Evolutionary conservation across 164 flowering plant species (phyloP).

Genomic region (Annona cherimola): DNA sequence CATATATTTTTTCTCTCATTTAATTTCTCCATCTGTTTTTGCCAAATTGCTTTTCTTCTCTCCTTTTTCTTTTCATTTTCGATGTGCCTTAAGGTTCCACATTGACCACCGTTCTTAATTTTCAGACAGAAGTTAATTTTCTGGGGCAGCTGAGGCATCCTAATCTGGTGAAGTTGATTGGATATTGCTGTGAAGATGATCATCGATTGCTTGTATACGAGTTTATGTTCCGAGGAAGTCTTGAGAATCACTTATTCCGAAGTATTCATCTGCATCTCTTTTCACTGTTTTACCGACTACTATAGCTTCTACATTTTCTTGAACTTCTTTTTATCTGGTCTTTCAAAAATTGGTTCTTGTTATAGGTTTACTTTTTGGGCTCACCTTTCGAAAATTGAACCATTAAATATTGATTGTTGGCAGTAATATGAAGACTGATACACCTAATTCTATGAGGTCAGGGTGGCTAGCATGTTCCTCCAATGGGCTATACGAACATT

Average conservation of each 20-base stretch:
- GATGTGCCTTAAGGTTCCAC: background rate
- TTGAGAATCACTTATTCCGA: constrained; percentile 96
- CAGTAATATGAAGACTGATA: background rate
- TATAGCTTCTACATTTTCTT: background rate
- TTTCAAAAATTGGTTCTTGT: background rate
- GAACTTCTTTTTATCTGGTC: background rate
- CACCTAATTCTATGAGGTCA: background rate
- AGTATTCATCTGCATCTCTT: constrained; percentile 45
- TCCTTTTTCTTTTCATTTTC: background rate
- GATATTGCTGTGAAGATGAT: constrained; percentile 98
- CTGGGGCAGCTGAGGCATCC: constrained; percentile 96
- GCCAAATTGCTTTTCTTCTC: background rate
- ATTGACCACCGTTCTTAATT: constrained; percentile 1
- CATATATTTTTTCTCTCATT: background rate
- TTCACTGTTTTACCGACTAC: constrained; percentile 1
- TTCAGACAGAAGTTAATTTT: constrained; percentile 92
- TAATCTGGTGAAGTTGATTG: constrained; percentile 93
- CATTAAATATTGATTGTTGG: background rate
- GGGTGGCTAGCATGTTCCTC: background rate
- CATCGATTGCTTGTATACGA: constrained; percentile 93
- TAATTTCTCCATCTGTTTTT: background rate
- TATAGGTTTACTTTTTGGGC: background rate
- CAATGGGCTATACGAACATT: background rate
- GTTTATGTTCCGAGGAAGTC: constrained; percentile 97
- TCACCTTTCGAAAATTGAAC: too few relatives aligned